Percentiles rank a stretch among this genome's conserved stretches.
Evolutionary conservation across 164 flowering plant species (phyloP).

Genomic region (Umbilicus rupestris): DNA sequence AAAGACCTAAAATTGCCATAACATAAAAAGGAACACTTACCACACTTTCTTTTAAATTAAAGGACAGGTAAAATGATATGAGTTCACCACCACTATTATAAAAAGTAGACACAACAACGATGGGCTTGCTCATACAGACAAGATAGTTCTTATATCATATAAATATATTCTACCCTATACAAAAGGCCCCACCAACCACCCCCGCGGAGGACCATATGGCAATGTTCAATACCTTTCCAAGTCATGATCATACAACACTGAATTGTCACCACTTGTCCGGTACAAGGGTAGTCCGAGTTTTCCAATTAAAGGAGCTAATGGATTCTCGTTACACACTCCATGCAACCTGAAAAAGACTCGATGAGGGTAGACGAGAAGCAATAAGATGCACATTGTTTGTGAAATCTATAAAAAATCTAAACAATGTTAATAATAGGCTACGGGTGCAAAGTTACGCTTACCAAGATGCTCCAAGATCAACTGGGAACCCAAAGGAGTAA

Average conservation of each 20-base stretch:
- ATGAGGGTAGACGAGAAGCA: no score
- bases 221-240: slow-evolving; percentile 48
- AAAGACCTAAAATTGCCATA: not conserved
- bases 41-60: no score
- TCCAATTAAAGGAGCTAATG: slow-evolving; percentile 81
- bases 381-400: no score
- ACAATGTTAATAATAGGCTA: not conserved
- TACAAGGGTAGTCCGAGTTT: slow-evolving; percentile 79
- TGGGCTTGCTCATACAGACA: not conserved
- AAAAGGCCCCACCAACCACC: not conserved
- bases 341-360: slow-evolving; percentile 61
- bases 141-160: no score
- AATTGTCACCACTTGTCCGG: slow-evolving; percentile 96
- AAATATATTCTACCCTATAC: not conserved
- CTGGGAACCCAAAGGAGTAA: slow-evolving; percentile 84
- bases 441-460: slow-evolving; percentile 13
- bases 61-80: no score
- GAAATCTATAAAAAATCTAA: no score
- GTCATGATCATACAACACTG: slow-evolving; percentile 95
- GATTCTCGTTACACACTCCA: slow-evolving; percentile 93
- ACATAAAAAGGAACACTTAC: not conserved
- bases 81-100: no score
- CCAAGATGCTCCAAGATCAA: slow-evolving; percentile 95
- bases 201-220: not conserved
- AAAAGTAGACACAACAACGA: not conserved